phyloP scores from a whole-genome alignment of 129 eudicot genomes.

The Gnaphalium uliginosum region DNA sequence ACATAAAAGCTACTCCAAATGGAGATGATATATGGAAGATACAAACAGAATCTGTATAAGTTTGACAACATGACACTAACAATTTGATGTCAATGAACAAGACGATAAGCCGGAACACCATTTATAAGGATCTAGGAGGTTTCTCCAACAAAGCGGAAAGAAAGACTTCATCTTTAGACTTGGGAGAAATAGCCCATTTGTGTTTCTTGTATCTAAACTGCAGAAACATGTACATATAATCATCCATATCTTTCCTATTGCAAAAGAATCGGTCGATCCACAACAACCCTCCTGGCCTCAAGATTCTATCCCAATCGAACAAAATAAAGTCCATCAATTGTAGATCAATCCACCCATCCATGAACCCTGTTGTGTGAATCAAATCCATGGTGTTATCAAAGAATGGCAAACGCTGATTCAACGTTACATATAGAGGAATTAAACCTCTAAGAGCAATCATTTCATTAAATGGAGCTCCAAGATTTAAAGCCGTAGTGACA shows the following conservation, averaged over 20 bases:
- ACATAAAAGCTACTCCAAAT: not conserved
- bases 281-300: conserved; percentile 95
- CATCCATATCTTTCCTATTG: conserved; percentile 78
- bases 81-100: conserved; percentile 7
- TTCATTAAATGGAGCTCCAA: conserved; percentile 94
- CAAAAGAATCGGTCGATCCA: conserved; percentile 95
- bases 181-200: conserved; percentile 71
- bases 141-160: conserved; percentile 92
- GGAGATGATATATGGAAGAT: not conserved
- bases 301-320: conserved; percentile 91
- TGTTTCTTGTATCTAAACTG: conserved; percentile 97
- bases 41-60: conserved; percentile 4
- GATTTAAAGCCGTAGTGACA: conserved; percentile 80
- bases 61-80: not conserved
- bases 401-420: conserved; percentile 88
- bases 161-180: conserved; percentile 83
- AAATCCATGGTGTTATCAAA: conserved; percentile 95
- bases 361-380: conserved; percentile 83
- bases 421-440: conserved; percentile 69
- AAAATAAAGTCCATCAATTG: conserved; percentile 78
- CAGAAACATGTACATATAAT: conserved; percentile 93
- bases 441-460: conserved; percentile 91
- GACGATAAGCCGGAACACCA: not conserved
- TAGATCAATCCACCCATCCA: conserved; percentile 98
- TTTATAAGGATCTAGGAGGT: conserved; percentile 79